Conservation (phyloP, 176 grass and related monocot genomes). For the Triticum urartu region DNA sequence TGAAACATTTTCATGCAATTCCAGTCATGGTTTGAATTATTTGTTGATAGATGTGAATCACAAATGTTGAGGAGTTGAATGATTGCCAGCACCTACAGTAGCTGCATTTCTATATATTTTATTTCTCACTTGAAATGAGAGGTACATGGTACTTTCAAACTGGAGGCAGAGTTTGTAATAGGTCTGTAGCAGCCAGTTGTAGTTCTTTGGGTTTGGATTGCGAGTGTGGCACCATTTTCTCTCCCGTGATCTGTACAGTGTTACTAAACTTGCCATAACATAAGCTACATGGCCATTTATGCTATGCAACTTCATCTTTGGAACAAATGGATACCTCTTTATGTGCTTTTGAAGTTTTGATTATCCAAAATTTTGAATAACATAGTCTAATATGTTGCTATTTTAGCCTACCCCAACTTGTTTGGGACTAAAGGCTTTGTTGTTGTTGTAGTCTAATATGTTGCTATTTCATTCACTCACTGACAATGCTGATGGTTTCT, state of each 20-base stretch:
- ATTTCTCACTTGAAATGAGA: not conserved
- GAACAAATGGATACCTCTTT: not conserved
- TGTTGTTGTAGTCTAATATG: not conserved
- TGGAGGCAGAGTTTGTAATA: not conserved
- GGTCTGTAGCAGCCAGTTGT: not conserved
- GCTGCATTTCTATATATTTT: not conserved
- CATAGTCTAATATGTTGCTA: not conserved
- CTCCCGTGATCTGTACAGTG: not conserved
- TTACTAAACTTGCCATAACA: not conserved
- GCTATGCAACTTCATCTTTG: not conserved
- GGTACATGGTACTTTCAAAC: not conserved
- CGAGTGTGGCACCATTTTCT: not conserved
- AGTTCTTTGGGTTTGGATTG: not conserved
- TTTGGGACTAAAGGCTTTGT: too few species aligned
- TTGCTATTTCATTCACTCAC: not conserved
- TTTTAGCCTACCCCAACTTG: not conserved
- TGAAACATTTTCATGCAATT: slow-evolving; percentile 7
- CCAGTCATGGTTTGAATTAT: not conserved
- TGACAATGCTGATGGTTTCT: not conserved
- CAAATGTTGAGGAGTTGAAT: not conserved
- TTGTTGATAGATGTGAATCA: not conserved
- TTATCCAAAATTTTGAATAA: not conserved
- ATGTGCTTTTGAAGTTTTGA: not conserved
- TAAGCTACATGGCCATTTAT: not conserved
- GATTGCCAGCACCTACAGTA: not conserved